phyloP scores from a whole-genome alignment of 352 stramenopile genomes.

The Aphanomyces stellatus region DNA sequence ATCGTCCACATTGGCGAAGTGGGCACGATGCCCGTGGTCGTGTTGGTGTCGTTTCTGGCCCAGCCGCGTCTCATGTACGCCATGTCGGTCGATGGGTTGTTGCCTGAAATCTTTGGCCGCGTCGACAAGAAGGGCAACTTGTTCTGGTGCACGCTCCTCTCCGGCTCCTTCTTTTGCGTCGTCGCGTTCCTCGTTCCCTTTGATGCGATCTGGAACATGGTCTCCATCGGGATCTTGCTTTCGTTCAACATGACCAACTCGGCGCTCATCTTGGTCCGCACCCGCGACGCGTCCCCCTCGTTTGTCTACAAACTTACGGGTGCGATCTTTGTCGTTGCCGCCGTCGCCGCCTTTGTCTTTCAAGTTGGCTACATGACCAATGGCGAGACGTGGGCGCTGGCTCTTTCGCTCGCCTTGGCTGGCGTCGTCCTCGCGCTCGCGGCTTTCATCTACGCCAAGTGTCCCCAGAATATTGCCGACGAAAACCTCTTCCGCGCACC shows the following conservation, averaged over 20 bases:
- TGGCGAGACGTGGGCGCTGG: constrained; percentile 27
- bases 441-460: constrained; percentile 29
- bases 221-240: constrained; percentile 82
- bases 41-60: constrained; percentile 88
- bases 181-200: constrained; percentile 73
- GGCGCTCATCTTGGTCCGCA: constrained; percentile 64
- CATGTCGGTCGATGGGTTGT: constrained; percentile 88
- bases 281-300: constrained; percentile 38
- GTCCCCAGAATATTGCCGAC: constrained; percentile 39
- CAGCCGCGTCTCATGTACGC: constrained; percentile 92
- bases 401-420: constrained; percentile 13
- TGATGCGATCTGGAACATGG: constrained; percentile 74
- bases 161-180: constrained; percentile 49
- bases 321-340: constrained; percentile 28
- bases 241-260: constrained; percentile 84
- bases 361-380: constrained; percentile 52
- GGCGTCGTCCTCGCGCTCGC: background rate
- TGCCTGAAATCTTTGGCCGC: constrained; percentile 85
- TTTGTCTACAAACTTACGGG: constrained; percentile 35
- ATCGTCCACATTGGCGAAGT: constrained; percentile 61
- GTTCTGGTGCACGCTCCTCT: constrained; percentile 67
- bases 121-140: constrained; percentile 73
- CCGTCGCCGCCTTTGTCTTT: constrained; percentile 50
- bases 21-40: constrained; percentile 90
- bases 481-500: constrained; percentile 45